Evolutionary conservation across 1,284 basidiomycete genomes (phyloP).

Genomic region (Heterobasidion annosum): DNA sequence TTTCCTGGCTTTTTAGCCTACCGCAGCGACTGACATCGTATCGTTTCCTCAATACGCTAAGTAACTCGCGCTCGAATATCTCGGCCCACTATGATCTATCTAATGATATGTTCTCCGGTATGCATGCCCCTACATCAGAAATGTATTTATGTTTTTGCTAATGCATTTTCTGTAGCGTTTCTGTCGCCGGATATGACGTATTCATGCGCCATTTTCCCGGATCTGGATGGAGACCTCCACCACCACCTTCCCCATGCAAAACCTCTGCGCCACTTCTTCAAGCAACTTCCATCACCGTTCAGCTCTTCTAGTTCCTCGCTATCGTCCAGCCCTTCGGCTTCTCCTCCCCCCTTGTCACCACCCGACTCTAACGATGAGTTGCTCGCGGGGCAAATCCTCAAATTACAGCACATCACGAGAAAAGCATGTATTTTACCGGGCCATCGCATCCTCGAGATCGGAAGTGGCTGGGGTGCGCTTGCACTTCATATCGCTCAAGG

Average conservation of each 20-base stretch:
- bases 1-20: slow-evolving; percentile 45
- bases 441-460: slow-evolving; percentile 71
- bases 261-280: slow-evolving; percentile 1
- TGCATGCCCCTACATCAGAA: neutral
- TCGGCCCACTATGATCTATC: slow-evolving; percentile 71
- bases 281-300: slow-evolving; percentile 11
- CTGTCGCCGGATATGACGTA: slow-evolving; percentile 77
- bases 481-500: slow-evolving; percentile 54
- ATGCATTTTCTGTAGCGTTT: slow-evolving; percentile 41
- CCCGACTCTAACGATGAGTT: slow-evolving; percentile 32
- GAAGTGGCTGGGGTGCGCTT: slow-evolving; percentile 76
- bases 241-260: slow-evolving; percentile 7
- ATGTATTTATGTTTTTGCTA: slow-evolving; percentile 1
- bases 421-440: slow-evolving; percentile 47
- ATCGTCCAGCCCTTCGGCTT: slow-evolving; percentile 1
- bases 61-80: slow-evolving; percentile 62
- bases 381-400: slow-evolving; percentile 60
- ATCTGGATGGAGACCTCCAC: slow-evolving; percentile 51
- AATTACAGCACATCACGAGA: slow-evolving; percentile 45
- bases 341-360: neutral
- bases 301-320: slow-evolving; percentile 15
- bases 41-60: slow-evolving; percentile 51
- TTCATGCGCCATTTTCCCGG: slow-evolving; percentile 65
- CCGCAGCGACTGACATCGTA: slow-evolving; percentile 39
- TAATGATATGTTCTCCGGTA: slow-evolving; percentile 32